Percentiles rank a stretch among this genome's conserved stretches.
Conservation (phyloP, 116 monocot genomes). For the Trichopus zeylanicus region DNA sequence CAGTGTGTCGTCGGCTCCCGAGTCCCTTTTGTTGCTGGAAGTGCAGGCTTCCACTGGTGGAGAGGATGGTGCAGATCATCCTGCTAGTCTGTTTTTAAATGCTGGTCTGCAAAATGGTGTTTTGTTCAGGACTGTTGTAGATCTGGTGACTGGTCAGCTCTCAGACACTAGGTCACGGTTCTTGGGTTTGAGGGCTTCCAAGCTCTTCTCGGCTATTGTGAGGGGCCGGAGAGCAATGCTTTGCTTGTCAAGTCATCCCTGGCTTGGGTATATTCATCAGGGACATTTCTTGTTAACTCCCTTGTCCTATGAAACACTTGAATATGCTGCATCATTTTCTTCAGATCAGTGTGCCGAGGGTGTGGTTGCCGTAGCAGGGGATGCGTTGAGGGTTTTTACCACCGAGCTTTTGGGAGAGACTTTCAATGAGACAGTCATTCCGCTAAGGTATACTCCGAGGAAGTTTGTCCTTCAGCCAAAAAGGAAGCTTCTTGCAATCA, state of each 20-base stretch:
- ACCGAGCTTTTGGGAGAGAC: constrained; percentile 90
- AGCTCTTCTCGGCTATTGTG: constrained; percentile 74
- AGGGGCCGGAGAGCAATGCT: constrained; percentile 89
- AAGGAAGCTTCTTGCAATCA: constrained; percentile 55
- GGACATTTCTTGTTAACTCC: constrained; percentile 90
- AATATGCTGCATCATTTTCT: constrained; percentile 89
- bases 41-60: constrained; percentile 91
- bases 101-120: constrained; percentile 95
- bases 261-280: constrained; percentile 97
- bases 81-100: constrained; percentile 91
- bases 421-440: constrained; percentile 85
- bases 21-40: constrained; percentile 89
- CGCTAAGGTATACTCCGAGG: constrained; percentile 80
- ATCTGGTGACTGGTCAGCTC: constrained; percentile 94
- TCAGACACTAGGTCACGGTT: constrained; percentile 88
- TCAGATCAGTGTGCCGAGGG: constrained; percentile 99
- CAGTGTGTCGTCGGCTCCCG: constrained; percentile 90
- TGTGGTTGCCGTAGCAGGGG: constrained; percentile 91
- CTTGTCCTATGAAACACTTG: constrained; percentile 82
- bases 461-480: constrained; percentile 85
- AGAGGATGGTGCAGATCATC: constrained; percentile 98
- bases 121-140: constrained; percentile 88
- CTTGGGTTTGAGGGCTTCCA: constrained; percentile 84
- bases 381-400: constrained; percentile 84
- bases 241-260: constrained; percentile 90